Conservation (phyloP, 345 rosid species). For the Moringa oleifera region DNA sequence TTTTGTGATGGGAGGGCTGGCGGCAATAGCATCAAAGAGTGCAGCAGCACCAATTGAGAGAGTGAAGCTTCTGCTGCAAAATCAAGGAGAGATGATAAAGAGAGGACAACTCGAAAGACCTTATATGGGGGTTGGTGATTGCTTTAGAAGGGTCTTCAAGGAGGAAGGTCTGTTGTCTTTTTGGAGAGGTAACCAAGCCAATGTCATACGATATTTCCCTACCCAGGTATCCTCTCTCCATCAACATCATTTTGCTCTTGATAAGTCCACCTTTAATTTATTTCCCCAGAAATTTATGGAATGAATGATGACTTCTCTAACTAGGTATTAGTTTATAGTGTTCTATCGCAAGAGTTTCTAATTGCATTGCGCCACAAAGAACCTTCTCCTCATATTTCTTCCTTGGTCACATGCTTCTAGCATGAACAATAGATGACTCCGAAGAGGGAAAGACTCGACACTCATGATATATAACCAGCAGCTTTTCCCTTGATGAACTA, state of each 20-base stretch:
- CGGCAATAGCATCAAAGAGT: conserved; percentile 68
- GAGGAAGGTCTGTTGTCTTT: conserved; percentile 81
- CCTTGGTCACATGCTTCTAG: no score
- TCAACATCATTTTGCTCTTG: neutral
- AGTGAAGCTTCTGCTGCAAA: conserved; percentile 89
- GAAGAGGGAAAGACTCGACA: neutral
- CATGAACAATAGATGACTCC: neutral
- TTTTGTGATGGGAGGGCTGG: conserved; percentile 75
- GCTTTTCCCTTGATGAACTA: neutral
- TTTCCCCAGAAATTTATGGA: no score
- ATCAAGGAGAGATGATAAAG: conserved; percentile 87
- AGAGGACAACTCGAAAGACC: conserved; percentile 64
- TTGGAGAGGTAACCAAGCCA: conserved; percentile 98
- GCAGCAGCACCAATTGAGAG: conserved; percentile 93
- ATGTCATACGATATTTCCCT: conserved; percentile 81
- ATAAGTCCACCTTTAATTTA: no score
- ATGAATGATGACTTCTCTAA: no score
- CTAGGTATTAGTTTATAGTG: no score
- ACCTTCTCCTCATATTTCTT: no score
- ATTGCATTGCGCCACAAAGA: no score
- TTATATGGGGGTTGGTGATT: conserved; percentile 56
- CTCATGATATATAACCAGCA: neutral
- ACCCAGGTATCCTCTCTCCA: conserved; percentile 52
- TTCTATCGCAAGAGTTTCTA: no score
- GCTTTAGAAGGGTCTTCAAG: conserved; percentile 65